Base-by-base conservation (phyloP, 331 rosid species). In the Arachis monticola region DNA sequence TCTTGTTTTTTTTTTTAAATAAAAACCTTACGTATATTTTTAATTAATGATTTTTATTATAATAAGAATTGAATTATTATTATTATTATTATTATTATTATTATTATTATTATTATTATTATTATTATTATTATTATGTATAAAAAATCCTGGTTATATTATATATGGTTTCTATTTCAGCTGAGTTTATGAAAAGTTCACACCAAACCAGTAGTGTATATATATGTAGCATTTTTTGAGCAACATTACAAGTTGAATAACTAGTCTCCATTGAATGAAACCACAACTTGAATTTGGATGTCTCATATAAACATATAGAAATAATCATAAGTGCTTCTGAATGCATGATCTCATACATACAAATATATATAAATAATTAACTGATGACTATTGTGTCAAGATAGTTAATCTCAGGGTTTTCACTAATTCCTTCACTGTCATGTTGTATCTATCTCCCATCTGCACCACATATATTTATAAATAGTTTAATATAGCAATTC, bases 391-490 rank as follows among this genome's bases (percentile, higher is more conserved):
- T 3, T 75, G 41, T 27, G 73, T 45, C 2, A 60, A 71, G 57
- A 79, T 76, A 1, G 63, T 70, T 76, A 35, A 10, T 79, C 70
- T 75, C 10, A 83, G 56, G 40, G 67, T 76, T 58, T 60, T 55
- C 69, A 75, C 82, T 14, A 83, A 41, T 72, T 69, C 82, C 60
- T 57, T 61, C 56, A 67, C 65, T 7, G 70, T 38, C 27, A 68
- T 53, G n/a, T 76, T 67, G 87, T 67, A 71, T 47, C 31, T 81
- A 45, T 75, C 84, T 3, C 79, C 79, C 79, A 79, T 83, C 84
- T 83, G 79, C 73, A 62, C 27, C 27, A 22, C 27, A 22, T 22
- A 22, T 22, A 22, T 22, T 22, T 22, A 22, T 22, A 22, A 22
- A 22, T 22, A 22, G 42, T 10, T 57, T 42, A 38, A 63, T 13